Evolutionary conservation across 345 rosid species (phyloP), one percentile per base, ranked within the genome.

Genomic region (Linum lewisii): DNA sequence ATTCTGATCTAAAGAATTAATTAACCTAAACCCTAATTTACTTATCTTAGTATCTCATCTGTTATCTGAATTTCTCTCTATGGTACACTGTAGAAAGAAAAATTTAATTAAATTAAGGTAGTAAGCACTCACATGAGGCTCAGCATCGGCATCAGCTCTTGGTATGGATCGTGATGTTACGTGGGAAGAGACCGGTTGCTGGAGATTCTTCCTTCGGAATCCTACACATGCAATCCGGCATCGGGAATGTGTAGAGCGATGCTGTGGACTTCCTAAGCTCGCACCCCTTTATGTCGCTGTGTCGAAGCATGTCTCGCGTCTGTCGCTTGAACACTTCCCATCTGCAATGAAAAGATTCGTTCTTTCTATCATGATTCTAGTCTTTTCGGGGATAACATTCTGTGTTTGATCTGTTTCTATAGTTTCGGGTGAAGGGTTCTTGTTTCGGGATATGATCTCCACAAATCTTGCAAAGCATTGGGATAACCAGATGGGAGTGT

Each of bases 171-270:
- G 47, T 42, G 18, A 11, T 4, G 47, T 6, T 42, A 6, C 18
- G 38, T 6, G 38, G 38, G 10, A 11, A 34, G 38, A 34, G 38
- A 34, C 58, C n/a, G n/a, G n/a, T n/a, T 60, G 76, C 77, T 13
- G 77, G 38, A 0, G 38, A 62, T 57, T 70, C 81, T 75, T 83
- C 18, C 18, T 11, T 11, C 14, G 47, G 18, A 3, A 16, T 42
- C 47, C 47, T 88, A 70, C 91, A 93, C 95, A 89, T 83, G 69
- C 95, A 93, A 66, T 93, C 97, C 1, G 99, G 99, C 91, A 85
- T 82, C 0, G 99, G 99, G 69, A 82, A 89, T 21, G 91, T 85
- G 81, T 86, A 89, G 22, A 87, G 82, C 1, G 97, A 89, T 3
- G 74, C 81, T 54, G 89, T 75, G 4, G 89, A 61, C 71, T 93